Conservation (phyloP, 2,329 filamentous ascomycete genomes). For the Trichothecium sympodiale region DNA sequence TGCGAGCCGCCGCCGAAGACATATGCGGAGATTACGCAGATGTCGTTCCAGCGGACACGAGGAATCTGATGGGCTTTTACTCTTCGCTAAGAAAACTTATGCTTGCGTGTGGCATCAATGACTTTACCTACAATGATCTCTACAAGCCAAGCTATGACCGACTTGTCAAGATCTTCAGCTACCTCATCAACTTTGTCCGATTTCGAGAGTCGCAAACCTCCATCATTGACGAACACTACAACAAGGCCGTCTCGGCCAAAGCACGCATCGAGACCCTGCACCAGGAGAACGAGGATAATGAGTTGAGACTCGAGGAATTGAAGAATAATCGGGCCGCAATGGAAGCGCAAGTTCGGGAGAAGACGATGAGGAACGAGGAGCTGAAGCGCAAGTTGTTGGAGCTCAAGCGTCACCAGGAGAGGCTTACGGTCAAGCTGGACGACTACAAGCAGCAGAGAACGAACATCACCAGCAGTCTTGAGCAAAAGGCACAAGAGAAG, state of each 20-base stretch:
- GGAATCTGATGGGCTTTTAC: constrained; percentile 95
- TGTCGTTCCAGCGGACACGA: constrained; percentile 74
- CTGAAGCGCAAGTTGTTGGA: constrained; percentile 74
- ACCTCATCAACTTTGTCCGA: constrained; percentile 96
- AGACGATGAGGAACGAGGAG: constrained; percentile 76
- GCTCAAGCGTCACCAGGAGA: constrained; percentile 70
- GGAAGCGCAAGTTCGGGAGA: constrained; percentile 73
- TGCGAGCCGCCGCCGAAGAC: constrained; percentile 85
- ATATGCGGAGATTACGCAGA: constrained; percentile 77
- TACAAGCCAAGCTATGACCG: constrained; percentile 85
- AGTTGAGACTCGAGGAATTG: constrained; percentile 70
- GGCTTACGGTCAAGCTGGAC: constrained; percentile 72
- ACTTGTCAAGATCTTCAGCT: constrained; percentile 89
- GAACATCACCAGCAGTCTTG: constrained; percentile 59
- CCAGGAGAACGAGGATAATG: constrained; percentile 77
- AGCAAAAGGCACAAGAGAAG: constrained; percentile 60
- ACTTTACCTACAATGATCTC: constrained; percentile 88
- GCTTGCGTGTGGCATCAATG: constrained; percentile 78
- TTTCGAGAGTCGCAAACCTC: constrained; percentile 88
- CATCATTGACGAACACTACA: constrained; percentile 88
- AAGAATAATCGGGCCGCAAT: constrained; percentile 67
- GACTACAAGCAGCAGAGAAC: constrained; percentile 71
- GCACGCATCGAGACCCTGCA: constrained; percentile 78
- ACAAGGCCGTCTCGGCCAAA: constrained; percentile 80
- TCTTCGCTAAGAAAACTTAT: constrained; percentile 70